phyloP scores from a whole-genome alignment of 2,329 filamentous ascomycete species.

The Xylaria hypoxylon region DNA sequence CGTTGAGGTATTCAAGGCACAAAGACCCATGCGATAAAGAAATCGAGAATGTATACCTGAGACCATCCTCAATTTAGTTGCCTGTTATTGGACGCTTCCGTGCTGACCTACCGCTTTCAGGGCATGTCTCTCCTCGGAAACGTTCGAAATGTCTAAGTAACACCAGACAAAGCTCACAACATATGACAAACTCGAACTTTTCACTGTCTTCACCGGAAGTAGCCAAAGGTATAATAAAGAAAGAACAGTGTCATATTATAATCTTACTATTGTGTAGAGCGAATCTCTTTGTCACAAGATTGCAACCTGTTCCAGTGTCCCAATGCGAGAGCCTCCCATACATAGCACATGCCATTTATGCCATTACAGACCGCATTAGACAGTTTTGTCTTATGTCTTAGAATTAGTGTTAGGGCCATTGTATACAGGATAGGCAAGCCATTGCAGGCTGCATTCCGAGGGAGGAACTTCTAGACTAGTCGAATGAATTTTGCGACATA shows the following conservation, averaged over 20 bases:
- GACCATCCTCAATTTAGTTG: constrained; percentile 13
- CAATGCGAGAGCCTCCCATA: background rate
- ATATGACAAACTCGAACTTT: background rate
- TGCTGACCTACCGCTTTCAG: constrained; percentile 36
- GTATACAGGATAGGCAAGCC: background rate
- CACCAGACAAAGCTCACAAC: constrained; percentile 23
- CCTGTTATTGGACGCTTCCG: constrained; percentile 30
- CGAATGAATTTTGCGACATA: too few species aligned
- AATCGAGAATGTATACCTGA: background rate
- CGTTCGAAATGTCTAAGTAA: constrained; percentile 19
- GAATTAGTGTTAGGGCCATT: background rate
- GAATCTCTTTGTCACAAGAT: constrained; percentile 9
- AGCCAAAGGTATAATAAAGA: constrained; percentile 2
- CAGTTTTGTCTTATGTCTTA: constrained; percentile 21
- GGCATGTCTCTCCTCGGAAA: constrained; percentile 23
- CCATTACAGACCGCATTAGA: background rate
- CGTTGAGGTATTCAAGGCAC: constrained; percentile 18
- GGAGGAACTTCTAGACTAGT: background rate
- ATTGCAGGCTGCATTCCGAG: background rate
- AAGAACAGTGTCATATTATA: constrained; percentile 27
- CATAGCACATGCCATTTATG: background rate
- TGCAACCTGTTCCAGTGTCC: background rate
- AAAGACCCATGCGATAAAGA: constrained; percentile 35
- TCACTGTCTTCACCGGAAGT: constrained; percentile 12
- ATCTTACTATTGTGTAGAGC: constrained; percentile 9